A percentile compares a stretch with the other conserved stretches of the same genome.
phyloP scores from a whole-genome alignment of 2,329 filamentous ascomycete species.

The Colletotrichum scovillei region DNA sequence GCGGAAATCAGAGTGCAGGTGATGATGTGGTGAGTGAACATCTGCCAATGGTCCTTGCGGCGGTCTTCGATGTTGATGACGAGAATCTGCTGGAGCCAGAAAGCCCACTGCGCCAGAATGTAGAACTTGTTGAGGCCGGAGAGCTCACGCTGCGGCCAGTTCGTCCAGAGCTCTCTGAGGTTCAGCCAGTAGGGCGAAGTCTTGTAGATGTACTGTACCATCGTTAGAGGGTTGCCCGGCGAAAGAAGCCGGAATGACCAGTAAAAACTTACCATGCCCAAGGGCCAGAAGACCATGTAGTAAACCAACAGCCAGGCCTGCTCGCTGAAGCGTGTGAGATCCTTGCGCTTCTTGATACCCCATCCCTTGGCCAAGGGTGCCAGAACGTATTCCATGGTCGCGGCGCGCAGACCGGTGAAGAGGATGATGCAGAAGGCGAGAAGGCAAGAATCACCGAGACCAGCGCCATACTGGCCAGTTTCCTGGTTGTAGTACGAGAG shows the following conservation, averaged over 20 bases:
- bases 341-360: slow-evolving; percentile 82
- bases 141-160: slow-evolving; percentile 85
- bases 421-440: slow-evolving; percentile 83
- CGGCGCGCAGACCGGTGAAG: slow-evolving; percentile 88
- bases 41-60: slow-evolving; percentile 95
- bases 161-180: slow-evolving; percentile 81
- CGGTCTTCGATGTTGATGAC: slow-evolving; percentile 95
- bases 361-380: slow-evolving; percentile 78
- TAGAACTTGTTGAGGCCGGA: slow-evolving; percentile 85
- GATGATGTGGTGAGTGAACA: slow-evolving; percentile 94
- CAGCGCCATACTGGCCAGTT: slow-evolving; percentile 78
- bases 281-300: slow-evolving; percentile 82
- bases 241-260: not conserved
- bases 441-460: slow-evolving; percentile 82
- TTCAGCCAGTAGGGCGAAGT: slow-evolving; percentile 83
- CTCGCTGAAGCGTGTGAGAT: slow-evolving; percentile 86
- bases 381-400: slow-evolving; percentile 87
- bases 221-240: slow-evolving; percentile 5
- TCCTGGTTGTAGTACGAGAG: slow-evolving; percentile 83
- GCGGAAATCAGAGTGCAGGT: slow-evolving; percentile 83
- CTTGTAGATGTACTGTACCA: slow-evolving; percentile 78
- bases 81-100: slow-evolving; percentile 94
- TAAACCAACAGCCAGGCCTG: slow-evolving; percentile 93
- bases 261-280: slow-evolving; percentile 78
- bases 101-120: slow-evolving; percentile 88